Conservation (phyloP, 2,329 filamentous ascomycete genomes). For the Microcyclospora tardicrescens region DNA sequence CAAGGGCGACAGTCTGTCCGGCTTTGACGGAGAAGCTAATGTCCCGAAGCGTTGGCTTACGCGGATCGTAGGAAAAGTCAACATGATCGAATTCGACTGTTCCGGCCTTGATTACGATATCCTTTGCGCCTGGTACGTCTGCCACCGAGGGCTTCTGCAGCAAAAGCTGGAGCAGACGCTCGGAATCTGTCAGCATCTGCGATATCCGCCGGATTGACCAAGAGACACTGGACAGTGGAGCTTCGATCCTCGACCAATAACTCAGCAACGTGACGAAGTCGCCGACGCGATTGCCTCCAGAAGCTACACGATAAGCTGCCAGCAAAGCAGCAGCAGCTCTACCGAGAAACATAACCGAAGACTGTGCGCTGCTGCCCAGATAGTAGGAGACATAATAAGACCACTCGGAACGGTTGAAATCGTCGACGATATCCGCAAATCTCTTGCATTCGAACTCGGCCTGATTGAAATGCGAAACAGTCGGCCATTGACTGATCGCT, state of each 20-base stretch:
- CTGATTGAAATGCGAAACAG: constrained; percentile 47
- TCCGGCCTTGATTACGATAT: constrained; percentile 35
- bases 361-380: constrained; percentile 29
- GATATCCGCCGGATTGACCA: constrained; percentile 37
- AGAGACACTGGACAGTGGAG: constrained; percentile 38
- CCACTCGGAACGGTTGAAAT: constrained; percentile 21
- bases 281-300: constrained; percentile 39
- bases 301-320: constrained; percentile 40
- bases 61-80: constrained; percentile 42
- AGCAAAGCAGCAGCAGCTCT: constrained; percentile 39
- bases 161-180: constrained; percentile 46
- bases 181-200: constrained; percentile 49
- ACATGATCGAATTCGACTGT: constrained; percentile 44
- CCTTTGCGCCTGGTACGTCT: constrained; percentile 34
- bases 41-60: constrained; percentile 38
- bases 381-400: constrained; percentile 18
- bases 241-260: constrained; percentile 44
- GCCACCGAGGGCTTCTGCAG: constrained; percentile 44
- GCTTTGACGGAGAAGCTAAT: constrained; percentile 37
- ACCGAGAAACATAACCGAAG: constrained; percentile 36
- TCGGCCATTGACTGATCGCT: constrained; percentile 47
- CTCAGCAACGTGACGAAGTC: constrained; percentile 52
- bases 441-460: constrained; percentile 39
- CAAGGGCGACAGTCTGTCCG: constrained; percentile 46
- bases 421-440: constrained; percentile 31